phyloP scores from a whole-genome alignment of 2,329 filamentous ascomycete genomes.

The Aspergillus melleus region DNA sequence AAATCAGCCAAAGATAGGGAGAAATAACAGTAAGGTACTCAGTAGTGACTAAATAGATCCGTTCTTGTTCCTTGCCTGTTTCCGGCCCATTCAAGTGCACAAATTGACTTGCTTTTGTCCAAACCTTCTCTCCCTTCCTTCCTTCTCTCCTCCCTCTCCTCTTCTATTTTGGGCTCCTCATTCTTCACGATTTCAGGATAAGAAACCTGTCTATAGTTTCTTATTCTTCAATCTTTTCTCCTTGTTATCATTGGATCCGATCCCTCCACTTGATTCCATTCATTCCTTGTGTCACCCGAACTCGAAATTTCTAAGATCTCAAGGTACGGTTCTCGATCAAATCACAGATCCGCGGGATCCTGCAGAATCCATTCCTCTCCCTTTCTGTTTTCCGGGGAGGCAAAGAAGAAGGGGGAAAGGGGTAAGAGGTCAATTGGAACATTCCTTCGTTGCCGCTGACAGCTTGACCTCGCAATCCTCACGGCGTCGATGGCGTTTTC shows the following conservation, averaged over 20 bases:
- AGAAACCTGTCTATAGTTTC: background rate
- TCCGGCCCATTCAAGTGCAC: conserved; percentile 1
- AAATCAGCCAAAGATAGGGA: background rate
- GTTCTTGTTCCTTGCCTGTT: conserved; percentile 9
- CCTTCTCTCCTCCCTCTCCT: background rate
- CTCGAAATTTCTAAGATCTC: background rate
- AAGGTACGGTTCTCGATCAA: conserved; percentile 4
- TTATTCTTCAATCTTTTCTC: background rate
- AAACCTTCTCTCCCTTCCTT: background rate
- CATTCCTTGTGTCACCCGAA: background rate
- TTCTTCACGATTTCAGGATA: background rate
- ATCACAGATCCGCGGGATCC: background rate
- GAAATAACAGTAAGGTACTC: background rate
- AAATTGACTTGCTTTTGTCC: background rate
- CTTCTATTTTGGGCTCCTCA: background rate
- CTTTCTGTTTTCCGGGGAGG: background rate
- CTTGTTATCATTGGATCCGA: background rate
- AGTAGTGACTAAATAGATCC: conserved; percentile 1
- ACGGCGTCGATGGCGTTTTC: conserved; percentile 4
- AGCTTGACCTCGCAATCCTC: conserved; percentile 10
- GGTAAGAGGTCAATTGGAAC: background rate
- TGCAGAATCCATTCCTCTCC: conserved; percentile 10
- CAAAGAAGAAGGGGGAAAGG: background rate
- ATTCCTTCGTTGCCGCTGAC: conserved; percentile 8
- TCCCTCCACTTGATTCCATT: background rate